phyloP scores from a whole-genome alignment of 805 yeast species.

The Suhomyces sp. region DNA sequence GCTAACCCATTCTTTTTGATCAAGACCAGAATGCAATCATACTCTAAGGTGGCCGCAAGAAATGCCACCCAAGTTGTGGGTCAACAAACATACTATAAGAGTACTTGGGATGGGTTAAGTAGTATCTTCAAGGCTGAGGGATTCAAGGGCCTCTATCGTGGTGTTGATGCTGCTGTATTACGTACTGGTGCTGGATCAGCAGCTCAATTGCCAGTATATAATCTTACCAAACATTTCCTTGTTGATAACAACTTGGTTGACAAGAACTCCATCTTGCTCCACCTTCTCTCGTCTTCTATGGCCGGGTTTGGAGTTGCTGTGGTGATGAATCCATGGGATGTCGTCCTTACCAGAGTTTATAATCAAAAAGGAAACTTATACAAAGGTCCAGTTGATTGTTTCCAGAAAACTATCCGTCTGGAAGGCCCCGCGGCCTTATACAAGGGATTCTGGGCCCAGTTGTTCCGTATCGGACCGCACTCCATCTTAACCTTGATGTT shows the following conservation, averaged over 20 bases:
- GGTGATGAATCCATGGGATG: conserved; percentile 98
- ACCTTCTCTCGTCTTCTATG: conserved; percentile 67
- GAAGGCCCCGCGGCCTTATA: conserved; percentile 90
- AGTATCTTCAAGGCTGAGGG: conserved; percentile 70
- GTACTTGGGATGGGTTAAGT: conserved; percentile 64
- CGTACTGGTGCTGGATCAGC: conserved; percentile 96
- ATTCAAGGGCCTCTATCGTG: conserved; percentile 74
- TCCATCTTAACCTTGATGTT: conserved; percentile 86
- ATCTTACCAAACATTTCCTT: conserved; percentile 66
- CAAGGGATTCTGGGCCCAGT: conserved; percentile 93
- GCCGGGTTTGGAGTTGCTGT: conserved; percentile 92
- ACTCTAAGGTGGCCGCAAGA: conserved; percentile 50
- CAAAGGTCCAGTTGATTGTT: conserved; percentile 85
- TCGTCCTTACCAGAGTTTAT: conserved; percentile 88
- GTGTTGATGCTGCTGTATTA: conserved; percentile 90
- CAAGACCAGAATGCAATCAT: conserved; percentile 96
- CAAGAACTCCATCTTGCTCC: conserved; percentile 65
- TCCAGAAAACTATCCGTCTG: conserved; percentile 70
- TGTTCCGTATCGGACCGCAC: conserved; percentile 92
- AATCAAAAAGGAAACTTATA: conserved; percentile 90
- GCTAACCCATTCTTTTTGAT: conserved; percentile 92
- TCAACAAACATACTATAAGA: conserved; percentile 84
- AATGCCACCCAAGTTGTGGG: conserved; percentile 68
- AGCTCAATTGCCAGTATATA: conserved; percentile 91
- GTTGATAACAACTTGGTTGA: conserved; percentile 47